Percentiles rank a stretch among this genome's conserved stretches.
Evolutionary conservation across 2,329 filamentous ascomycete species (phyloP).

Genomic region (Dichotomopilus funicola): DNA sequence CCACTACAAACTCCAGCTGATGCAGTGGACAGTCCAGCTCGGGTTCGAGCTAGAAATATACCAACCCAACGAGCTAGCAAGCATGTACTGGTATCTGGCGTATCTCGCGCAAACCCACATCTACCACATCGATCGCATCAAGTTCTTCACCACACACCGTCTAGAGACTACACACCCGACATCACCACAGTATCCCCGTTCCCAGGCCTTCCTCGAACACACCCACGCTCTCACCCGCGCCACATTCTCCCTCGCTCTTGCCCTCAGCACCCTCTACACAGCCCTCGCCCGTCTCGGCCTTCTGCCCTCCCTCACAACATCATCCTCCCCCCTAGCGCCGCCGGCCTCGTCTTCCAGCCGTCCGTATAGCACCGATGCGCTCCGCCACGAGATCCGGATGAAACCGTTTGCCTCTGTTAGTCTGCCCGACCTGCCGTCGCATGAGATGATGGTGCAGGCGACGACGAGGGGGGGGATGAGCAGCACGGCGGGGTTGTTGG

Average conservation of each 20-base stretch:
- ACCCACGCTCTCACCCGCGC: slow-evolving; percentile 58
- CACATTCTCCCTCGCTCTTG: slow-evolving; percentile 50
- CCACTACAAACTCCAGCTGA: slow-evolving; percentile 79
- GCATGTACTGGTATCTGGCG: slow-evolving; percentile 88
- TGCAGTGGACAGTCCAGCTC: slow-evolving; percentile 81
- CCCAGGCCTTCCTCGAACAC: slow-evolving; percentile 51
- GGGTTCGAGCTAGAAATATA: slow-evolving; percentile 94
- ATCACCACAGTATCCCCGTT: slow-evolving; percentile 37
- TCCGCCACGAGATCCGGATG: slow-evolving; percentile 81
- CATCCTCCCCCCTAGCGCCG: no score
- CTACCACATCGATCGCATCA: slow-evolving; percentile 67
- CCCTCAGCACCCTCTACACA: slow-evolving; percentile 57
- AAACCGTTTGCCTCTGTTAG: slow-evolving; percentile 68
- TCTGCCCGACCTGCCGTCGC: slow-evolving; percentile 60
- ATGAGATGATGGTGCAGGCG: slow-evolving; percentile 51
- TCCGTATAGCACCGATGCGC: slow-evolving; percentile 59
- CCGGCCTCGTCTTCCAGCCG: slow-evolving; percentile 20
- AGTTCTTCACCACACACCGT: slow-evolving; percentile 51
- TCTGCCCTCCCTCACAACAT: slow-evolving; percentile 40
- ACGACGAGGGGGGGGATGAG: slow-evolving; percentile 35
- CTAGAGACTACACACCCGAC: slow-evolving; percentile 12
- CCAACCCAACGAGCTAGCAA: slow-evolving; percentile 72
- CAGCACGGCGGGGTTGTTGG: slow-evolving; percentile 34
- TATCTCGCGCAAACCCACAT: slow-evolving; percentile 62
- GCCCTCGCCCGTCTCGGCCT: slow-evolving; percentile 53